Evolutionary conservation across 441 rosid genomes (phyloP), one percentile per base, ranked within the genome.

Genomic region (Gossypium davidsonii): DNA sequence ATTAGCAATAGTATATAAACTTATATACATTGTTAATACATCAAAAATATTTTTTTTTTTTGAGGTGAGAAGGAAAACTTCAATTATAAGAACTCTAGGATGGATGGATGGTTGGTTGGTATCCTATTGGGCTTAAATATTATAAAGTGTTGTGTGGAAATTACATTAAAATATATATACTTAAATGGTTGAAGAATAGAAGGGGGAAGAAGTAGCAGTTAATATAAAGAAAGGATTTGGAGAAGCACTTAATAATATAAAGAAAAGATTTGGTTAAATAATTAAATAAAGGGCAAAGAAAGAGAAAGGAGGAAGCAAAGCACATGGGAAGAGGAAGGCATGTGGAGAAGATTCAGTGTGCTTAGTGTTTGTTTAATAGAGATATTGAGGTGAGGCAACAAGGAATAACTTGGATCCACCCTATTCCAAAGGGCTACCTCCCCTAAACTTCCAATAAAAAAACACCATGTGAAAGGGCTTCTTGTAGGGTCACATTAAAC

Each of bases 301-400:
- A 78, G 77, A 76, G 73, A 80, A 77, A 76, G 79, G 75, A 58
- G 74, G 83, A 80, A 80, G 83, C 85, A 80, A 81, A 72, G 86
- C 96, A 89, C 93, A 91, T 91, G 96, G 91, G 85, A 86, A 74
- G 87, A 89, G 91, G 60, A 70, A 78, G 75, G 84, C 96, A 87
- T 87, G 90, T 91, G 96, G 84, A 85, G 90, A 86, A 86, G 90
- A 84, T 89, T 85, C 92, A 83, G 87, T 85, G 52, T 56, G 76
- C 80, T 68, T 70, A 73, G 23, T 67, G 23, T 67, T 70, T 72
- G 18, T 76, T 68, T 53, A 79, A 76, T 80, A 70, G 25, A 53
- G 34, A 86, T 39, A 64, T 52, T 53, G 48, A 63, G 73, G 74
- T 14, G 79, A 80, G 72, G 79, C 80, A 84, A 77, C 74, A 71